A percentile compares a stretch with the other conserved stretches of the same genome.
These are phyloP conservation scores for Cocos nucifera DNA, from an alignment of 176 grass and related monocot genomes.

Conservation along the genomic window DNA sequence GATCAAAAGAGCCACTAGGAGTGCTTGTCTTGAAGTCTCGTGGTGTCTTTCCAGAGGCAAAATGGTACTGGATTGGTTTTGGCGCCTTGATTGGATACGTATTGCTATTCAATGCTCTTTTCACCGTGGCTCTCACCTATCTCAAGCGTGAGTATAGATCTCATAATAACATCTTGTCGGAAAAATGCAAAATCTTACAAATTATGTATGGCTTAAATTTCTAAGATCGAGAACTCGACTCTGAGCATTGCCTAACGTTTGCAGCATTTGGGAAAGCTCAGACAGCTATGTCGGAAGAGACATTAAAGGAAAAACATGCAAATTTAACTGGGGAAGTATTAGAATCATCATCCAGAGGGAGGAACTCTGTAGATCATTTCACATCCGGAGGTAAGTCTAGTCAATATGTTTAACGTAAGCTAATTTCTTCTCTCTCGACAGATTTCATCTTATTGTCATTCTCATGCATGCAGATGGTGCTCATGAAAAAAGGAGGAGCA, in stretches of 20 bases:
- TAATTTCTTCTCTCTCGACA: too few species aligned
- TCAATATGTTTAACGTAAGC: too few species aligned
- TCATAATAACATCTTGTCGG: too few species aligned
- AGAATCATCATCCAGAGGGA: background rate
- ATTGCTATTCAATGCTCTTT: slow-evolving; percentile 1
- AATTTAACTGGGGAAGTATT: slow-evolving; percentile 16
- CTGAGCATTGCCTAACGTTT: too few species aligned
- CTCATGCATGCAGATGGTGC: background rate
- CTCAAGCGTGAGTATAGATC: background rate
- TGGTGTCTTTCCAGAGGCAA: background rate
- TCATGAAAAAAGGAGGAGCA: background rate
- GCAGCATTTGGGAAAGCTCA: slow-evolving; percentile 27
- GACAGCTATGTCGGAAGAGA: slow-evolving; percentile 46
- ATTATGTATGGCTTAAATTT: too few species aligned
- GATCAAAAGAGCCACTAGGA: background rate
- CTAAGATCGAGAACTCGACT: too few species aligned
- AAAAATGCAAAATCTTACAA: too few species aligned
- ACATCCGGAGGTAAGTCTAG: too few species aligned
- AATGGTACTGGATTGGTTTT: slow-evolving; percentile 8
- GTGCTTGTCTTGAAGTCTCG: background rate
- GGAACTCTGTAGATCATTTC: too few species aligned
- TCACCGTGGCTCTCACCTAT: background rate
- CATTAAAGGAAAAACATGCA: slow-evolving; percentile 52
- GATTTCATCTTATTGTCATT: background rate
- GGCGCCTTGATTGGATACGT: background rate